These are phyloP conservation scores for Sarocladiaceae sp. DNA, from an alignment of 2,329 filamentous ascomycete genomes.

Conservation along the genomic window DNA sequence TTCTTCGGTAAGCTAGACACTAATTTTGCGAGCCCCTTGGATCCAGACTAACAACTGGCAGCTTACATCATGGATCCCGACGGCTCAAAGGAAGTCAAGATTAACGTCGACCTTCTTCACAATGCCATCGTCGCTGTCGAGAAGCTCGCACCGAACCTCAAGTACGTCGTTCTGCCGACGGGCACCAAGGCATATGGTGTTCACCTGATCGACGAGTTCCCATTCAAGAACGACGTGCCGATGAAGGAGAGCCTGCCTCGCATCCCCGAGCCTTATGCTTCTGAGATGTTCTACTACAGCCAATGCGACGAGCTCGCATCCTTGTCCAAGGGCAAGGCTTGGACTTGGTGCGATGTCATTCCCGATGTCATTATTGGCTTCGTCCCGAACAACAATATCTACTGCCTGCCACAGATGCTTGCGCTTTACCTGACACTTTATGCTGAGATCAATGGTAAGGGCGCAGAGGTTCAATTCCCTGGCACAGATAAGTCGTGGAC, in stretches of 20 bases:
- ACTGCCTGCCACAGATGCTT: conserved; percentile 35
- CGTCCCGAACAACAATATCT: conserved; percentile 38
- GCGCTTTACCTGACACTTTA: conserved; percentile 33
- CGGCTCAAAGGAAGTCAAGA: conserved; percentile 23
- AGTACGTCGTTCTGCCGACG: conserved; percentile 36
- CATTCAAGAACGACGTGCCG: conserved; percentile 27
- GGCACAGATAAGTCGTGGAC: conserved; percentile 28
- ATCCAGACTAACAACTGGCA: too few species aligned
- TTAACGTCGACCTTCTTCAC: conserved; percentile 33
- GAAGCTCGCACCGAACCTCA: conserved; percentile 28
- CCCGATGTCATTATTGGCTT: conserved; percentile 39
- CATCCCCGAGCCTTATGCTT: conserved; percentile 35
- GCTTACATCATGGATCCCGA: conserved; percentile 32
- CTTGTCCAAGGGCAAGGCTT: conserved; percentile 30
- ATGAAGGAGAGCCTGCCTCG: conserved; percentile 33
- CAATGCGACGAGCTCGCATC: conserved; percentile 35
- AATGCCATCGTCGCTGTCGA: conserved; percentile 34
- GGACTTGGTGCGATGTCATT: conserved; percentile 39
- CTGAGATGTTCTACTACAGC: conserved; percentile 42
- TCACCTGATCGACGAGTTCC: conserved; percentile 23
- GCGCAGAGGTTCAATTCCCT: conserved; percentile 29
- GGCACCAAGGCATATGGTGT: conserved; percentile 36
- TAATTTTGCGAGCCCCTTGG: conserved; percentile 2
- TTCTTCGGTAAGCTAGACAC: conserved; percentile 28
- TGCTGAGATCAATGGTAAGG: conserved; percentile 29